Evolutionary conservation across 2,329 filamentous ascomycete genomes (phyloP).

Genomic region (Onygena corvina): DNA sequence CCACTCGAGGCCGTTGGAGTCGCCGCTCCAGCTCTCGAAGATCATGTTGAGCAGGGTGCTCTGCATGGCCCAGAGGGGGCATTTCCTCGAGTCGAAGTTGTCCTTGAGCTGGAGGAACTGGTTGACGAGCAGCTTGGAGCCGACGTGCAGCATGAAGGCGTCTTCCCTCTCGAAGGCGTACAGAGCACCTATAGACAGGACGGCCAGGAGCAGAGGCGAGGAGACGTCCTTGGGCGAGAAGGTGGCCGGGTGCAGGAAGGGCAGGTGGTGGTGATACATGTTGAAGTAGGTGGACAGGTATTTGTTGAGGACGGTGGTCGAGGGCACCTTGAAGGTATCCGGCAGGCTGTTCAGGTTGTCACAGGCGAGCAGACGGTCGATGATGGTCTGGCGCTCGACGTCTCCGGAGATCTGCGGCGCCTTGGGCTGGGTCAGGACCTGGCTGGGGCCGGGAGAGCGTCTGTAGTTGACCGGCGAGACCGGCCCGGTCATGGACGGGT

Average conservation of each 20-base stretch:
- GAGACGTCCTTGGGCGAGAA: conserved; percentile 72
- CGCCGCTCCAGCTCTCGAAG: conserved; percentile 97
- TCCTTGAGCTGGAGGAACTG: conserved; percentile 97
- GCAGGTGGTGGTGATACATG: conserved; percentile 90
- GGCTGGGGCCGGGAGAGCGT: conserved; percentile 56
- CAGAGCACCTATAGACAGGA: conserved; percentile 86
- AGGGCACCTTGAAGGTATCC: conserved; percentile 80
- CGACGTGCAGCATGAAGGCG: conserved; percentile 93
- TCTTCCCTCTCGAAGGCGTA: conserved; percentile 97
- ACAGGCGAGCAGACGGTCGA: conserved; percentile 71
- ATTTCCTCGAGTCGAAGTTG: conserved; percentile 96
- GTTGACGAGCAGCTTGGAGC: conserved; percentile 92
- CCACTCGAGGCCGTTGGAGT: conserved; percentile 95
- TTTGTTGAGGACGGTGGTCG: conserved; percentile 67
- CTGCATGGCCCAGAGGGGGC: conserved; percentile 96
- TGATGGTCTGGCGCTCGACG: conserved; percentile 70
- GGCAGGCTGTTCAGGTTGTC: conserved; percentile 74
- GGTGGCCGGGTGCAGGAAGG: conserved; percentile 85
- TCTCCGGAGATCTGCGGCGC: conserved; percentile 74
- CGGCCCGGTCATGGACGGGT: conserved; percentile 54
- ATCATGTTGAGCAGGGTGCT: conserved; percentile 95
- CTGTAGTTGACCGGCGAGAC: conserved; percentile 58
- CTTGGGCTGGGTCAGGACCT: conserved; percentile 52
- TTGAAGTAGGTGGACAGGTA: conserved; percentile 95
- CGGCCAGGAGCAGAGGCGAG: conserved; percentile 71